Evolutionary conservation across 2,329 filamentous ascomycete species (phyloP), one percentile per base, ranked within the genome.

Genomic region (Madurella fahalii): DNA sequence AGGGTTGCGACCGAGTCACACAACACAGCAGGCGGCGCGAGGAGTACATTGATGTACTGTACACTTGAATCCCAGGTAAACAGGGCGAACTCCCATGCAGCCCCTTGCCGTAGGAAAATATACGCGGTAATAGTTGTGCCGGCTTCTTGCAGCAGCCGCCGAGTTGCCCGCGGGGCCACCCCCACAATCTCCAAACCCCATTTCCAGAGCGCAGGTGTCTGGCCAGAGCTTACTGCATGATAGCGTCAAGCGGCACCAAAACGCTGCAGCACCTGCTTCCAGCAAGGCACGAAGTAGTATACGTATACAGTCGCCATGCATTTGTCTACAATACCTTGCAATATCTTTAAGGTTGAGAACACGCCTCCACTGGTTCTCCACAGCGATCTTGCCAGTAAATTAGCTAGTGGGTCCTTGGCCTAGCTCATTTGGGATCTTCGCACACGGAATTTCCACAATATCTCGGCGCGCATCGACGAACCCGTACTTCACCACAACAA

Each of bases 91-190:
- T 20, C 17, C 34, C 31, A 12, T 34, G 31, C 25, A 20, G 39
- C 49, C 49, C 49, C 20, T 46, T 34, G 40, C 32, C 17, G 32
- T 2, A 50, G 13, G 34, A 31, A 16, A 17, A 16, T 39, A 40
- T 20, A 34, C 12, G 31, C 12, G 31, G 12, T 12, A 7, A 30
- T 40, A 9, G 30, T 49, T 47, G 54, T 37, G 54, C 54, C 54
- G 46, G 39, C 16, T 20, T n/a, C n/a, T 30, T 46, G 49, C 49
- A 52, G 49, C 45, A 5, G 45, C 34, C 41, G 46, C 50, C 32
- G 25, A 25, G 45, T 49, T 52, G 49, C 45, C 34, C 34, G 11
- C 9, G 34, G 25, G 25, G 25, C 7, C 25, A 25, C 25, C 25
- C 7, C 25, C 25, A 25, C 25, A 25, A 25, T 4, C n/a, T n/a